Conservation (phyloP, 2,329 filamentous ascomycete genomes). For the Aspergillus fijiensis region DNA sequence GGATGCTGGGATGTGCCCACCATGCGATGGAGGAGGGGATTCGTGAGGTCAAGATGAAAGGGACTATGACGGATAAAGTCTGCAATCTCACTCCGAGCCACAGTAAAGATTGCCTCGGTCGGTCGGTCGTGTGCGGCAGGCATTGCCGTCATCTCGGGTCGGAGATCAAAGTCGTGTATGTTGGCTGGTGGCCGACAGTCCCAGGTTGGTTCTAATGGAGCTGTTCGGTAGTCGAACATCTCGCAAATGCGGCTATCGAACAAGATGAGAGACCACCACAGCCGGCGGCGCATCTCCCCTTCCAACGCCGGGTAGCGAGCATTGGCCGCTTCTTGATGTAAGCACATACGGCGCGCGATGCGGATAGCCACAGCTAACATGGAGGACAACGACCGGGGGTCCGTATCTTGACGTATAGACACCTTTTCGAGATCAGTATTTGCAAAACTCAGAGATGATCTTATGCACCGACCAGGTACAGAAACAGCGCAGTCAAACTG, state of each 20-base stretch:
- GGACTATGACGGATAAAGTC: constrained; percentile 41
- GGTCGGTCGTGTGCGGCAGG: constrained; percentile 32
- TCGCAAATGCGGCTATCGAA: constrained; percentile 70
- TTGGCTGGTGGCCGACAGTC: constrained; percentile 46
- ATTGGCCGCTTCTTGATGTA: constrained; percentile 63
- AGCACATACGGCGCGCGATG: constrained; percentile 65
- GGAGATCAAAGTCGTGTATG: constrained; percentile 44
- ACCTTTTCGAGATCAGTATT: constrained; percentile 46
- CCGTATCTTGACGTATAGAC: constrained; percentile 57
- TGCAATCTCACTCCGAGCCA: constrained; percentile 45
- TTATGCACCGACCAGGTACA: constrained; percentile 51
- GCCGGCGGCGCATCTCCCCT: constrained; percentile 66
- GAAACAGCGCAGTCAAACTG: constrained; percentile 52
- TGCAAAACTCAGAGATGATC: not conserved
- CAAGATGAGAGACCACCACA: constrained; percentile 71
- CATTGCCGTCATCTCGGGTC: constrained; percentile 37
- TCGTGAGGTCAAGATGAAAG: constrained; percentile 21
- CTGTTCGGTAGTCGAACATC: constrained; percentile 54
- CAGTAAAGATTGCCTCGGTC: constrained; percentile 47
- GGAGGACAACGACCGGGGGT: constrained; percentile 59
- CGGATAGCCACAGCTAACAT: constrained; percentile 66
- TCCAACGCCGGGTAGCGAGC: constrained; percentile 53
- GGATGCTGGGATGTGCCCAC: not conserved
- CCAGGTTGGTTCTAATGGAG: constrained; percentile 44
- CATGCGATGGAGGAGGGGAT: not conserved